Evolutionary conservation across 2,329 filamentous ascomycete species (phyloP).

Genomic region (Celoporthe dispersa): DNA sequence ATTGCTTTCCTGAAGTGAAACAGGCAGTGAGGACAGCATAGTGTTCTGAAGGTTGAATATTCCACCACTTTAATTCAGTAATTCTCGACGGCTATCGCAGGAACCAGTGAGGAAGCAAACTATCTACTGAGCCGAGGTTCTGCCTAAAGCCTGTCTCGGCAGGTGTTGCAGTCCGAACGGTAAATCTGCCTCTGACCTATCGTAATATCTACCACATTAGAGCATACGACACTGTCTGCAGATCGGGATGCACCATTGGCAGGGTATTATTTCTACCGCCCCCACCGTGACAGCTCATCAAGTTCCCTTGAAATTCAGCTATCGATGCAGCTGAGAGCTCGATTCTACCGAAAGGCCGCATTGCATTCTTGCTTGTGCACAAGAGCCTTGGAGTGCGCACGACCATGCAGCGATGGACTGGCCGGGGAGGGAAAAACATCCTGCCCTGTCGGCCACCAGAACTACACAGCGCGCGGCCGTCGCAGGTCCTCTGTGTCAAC

Average conservation of each 20-base stretch:
- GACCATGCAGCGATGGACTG: background rate
- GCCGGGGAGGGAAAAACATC: background rate
- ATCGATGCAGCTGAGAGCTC: background rate
- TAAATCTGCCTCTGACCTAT: background rate
- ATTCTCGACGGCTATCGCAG: background rate
- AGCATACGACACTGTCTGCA: background rate
- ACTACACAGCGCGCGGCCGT: background rate
- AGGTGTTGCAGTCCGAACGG: background rate
- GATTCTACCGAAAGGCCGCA: background rate
- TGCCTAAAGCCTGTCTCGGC: background rate
- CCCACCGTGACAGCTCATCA: background rate
- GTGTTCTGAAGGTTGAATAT: background rate
- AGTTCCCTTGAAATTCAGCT: background rate
- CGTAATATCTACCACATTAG: background rate
- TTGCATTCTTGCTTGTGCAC: background rate
- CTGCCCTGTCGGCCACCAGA: background rate
- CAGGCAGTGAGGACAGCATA: no score
- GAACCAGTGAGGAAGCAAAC: background rate
- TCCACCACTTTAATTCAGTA: background rate
- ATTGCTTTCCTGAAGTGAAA: background rate
- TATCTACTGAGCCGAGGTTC: background rate
- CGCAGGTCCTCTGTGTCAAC: slow-evolving; percentile 23
- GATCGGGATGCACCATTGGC: background rate
- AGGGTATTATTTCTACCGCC: background rate
- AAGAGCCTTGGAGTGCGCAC: background rate